Evolutionary conservation across 2,329 filamentous ascomycete species (phyloP).

Genomic region (Cladophialophora yegresii): DNA sequence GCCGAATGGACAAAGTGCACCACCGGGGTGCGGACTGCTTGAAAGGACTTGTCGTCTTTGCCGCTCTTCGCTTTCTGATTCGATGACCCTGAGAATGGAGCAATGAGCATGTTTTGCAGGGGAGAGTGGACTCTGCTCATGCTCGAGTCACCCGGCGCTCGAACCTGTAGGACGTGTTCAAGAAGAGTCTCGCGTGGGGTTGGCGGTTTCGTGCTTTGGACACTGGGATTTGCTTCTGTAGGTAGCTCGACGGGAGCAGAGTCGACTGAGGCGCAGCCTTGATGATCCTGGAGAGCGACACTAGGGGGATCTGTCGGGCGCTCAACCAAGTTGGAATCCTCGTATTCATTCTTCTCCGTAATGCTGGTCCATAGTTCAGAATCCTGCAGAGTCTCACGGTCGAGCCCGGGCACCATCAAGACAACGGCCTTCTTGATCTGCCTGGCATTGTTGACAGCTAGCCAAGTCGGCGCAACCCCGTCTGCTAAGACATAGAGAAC

Average conservation of each 20-base stretch:
- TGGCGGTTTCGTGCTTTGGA: background rate
- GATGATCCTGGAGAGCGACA: background rate
- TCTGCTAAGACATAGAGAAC: slow-evolving; percentile 64
- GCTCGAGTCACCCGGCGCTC: slow-evolving; percentile 81
- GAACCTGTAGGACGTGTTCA: slow-evolving; percentile 83
- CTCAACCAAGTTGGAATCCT: background rate
- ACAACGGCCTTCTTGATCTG: slow-evolving; percentile 74
- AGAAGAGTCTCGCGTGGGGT: slow-evolving; percentile 64
- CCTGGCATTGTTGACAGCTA: slow-evolving; percentile 59
- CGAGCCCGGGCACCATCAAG: slow-evolving; percentile 88
- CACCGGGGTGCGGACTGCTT: slow-evolving; percentile 76
- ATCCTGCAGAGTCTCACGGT: slow-evolving; percentile 71
- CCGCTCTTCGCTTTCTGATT: slow-evolving; percentile 63
- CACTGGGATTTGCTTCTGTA: background rate
- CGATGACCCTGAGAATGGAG: slow-evolving; percentile 66
- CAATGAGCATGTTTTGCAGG: slow-evolving; percentile 77
- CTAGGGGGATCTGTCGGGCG: background rate
- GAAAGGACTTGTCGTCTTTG: slow-evolving; percentile 65
- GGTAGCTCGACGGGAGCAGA: background rate
- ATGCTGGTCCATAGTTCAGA: slow-evolving; percentile 14
- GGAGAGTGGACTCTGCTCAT: slow-evolving; percentile 82
- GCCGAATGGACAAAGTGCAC: slow-evolving; percentile 73
- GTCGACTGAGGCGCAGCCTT: background rate
- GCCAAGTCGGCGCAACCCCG: slow-evolving; percentile 63
- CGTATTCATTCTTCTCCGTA: background rate